A percentile compares a stretch with the other conserved stretches of the same genome.
Conservation (phyloP, 805 yeast genomes). For the Priceomyces fermenticarens region DNA sequence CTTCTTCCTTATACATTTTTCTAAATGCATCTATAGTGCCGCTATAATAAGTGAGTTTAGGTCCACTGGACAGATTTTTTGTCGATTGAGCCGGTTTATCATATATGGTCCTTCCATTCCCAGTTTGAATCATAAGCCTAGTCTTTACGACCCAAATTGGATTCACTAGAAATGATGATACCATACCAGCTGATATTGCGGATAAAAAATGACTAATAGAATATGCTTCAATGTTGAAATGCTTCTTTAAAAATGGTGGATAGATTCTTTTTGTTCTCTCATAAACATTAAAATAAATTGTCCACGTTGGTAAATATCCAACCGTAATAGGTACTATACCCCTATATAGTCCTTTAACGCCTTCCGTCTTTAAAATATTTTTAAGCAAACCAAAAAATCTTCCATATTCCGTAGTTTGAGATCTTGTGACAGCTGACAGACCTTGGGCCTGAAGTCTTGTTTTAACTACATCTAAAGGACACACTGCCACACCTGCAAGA, state of each 20-base stretch:
- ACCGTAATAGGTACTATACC: constrained; percentile 90
- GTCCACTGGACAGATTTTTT: constrained; percentile 10
- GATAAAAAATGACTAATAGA: constrained; percentile 44
- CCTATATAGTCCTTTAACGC: constrained; percentile 77
- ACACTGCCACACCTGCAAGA: constrained; percentile 81
- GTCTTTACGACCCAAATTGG: constrained; percentile 99
- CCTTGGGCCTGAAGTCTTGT: constrained; percentile 95
- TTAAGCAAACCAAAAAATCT: constrained; percentile 57
- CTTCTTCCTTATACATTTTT: constrained; percentile 78
- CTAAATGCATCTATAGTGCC: constrained; percentile 83
- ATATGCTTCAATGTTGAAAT: constrained; percentile 21
- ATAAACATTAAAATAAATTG: constrained; percentile 88
- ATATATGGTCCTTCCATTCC: constrained; percentile 39
- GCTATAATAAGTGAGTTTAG: constrained; percentile 45
- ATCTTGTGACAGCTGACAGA: constrained; percentile 20
- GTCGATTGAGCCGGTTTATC: constrained; percentile 4
- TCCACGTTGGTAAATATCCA: constrained; percentile 98
- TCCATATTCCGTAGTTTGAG: constrained; percentile 38
- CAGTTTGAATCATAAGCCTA: constrained; percentile 82
- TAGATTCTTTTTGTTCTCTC: constrained; percentile 67
- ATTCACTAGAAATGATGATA: constrained; percentile 80
- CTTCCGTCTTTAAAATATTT: constrained; percentile 73
- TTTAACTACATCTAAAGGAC: constrained; percentile 95
- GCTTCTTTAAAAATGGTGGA: constrained; percentile 36
- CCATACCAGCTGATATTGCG: constrained; percentile 87